Evolutionary conservation across 164 flowering plant genomes (phyloP).

Genomic region (Malania oleifera): DNA sequence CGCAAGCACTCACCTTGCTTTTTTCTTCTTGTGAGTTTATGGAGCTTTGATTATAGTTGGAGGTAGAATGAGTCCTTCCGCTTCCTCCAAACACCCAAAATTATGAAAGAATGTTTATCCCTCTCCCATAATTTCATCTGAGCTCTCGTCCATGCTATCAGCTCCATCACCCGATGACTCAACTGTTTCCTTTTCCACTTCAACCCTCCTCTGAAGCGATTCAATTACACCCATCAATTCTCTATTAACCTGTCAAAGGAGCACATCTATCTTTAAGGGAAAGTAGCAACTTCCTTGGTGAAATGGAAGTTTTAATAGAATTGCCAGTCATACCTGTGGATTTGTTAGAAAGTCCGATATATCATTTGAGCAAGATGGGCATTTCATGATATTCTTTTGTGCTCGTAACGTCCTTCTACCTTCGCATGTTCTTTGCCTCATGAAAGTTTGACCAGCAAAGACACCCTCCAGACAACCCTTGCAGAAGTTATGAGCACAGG

Average conservation of each 20-base stretch:
- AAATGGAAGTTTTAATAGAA: no score
- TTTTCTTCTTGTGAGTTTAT: no score
- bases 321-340: conserved; percentile 55
- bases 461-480: conserved; percentile 71
- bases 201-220: conserved; percentile 37
- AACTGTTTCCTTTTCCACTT: no score
- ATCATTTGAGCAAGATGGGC: conserved; percentile 71
- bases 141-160: conserved; percentile 7
- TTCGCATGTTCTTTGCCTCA: conserved; percentile 52
- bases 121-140: background rate
- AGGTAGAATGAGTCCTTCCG: no score
- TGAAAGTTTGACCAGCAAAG: conserved; percentile 58
- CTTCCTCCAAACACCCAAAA: conserved; percentile 4
- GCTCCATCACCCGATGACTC: conserved; percentile 6
- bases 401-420: conserved; percentile 65
- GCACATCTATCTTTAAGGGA: no score
- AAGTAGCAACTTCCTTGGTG: no score
- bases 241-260: conserved; percentile 63
- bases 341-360: conserved; percentile 68
- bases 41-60: no score
- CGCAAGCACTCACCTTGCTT: no score
- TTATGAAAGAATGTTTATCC: background rate
- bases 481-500: conserved; percentile 96
- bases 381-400: conserved; percentile 67
- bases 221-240: conserved; percentile 68